Evolutionary conservation across 192 early-diverging fungal species (phyloP).

Genomic region (Coemansia pectinata): DNA sequence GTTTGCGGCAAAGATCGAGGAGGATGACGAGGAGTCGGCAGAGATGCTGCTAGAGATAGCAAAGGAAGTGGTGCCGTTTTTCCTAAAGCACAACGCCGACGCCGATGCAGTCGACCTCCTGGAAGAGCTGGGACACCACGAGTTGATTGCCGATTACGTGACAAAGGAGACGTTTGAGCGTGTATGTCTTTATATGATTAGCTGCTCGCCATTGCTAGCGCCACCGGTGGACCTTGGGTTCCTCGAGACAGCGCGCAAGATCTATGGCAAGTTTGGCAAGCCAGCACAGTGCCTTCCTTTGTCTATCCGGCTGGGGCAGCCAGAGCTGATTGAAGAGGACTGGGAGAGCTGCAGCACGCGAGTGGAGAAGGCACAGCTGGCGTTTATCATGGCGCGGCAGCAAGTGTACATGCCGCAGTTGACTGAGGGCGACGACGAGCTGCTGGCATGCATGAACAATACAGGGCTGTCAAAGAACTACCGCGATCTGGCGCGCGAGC

Average conservation of each 20-base stretch:
- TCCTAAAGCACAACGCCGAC: conserved; percentile 96
- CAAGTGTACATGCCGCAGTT: conserved; percentile 74
- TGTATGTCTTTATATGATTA: conserved; percentile 93
- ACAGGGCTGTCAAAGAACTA: conserved; percentile 85
- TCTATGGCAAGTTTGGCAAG: conserved; percentile 83
- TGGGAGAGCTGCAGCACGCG: conserved; percentile 82
- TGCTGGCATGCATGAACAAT: conserved; percentile 90
- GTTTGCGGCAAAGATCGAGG: conserved; percentile 67
- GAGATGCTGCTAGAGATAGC: conserved; percentile 72
- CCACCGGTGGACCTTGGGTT: conserved; percentile 87
- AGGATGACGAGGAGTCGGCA: conserved; percentile 52
- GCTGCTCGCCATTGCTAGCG: conserved; percentile 89
- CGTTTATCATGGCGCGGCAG: conserved; percentile 89
- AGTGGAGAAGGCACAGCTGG: conserved; percentile 93
- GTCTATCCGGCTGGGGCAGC: conserved; percentile 82
- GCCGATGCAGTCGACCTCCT: conserved; percentile 97
- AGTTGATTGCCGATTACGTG: conserved; percentile 77
- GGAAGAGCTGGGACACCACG: conserved; percentile 83
- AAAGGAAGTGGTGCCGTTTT: conserved; percentile 89
- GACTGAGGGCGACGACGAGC: conserved; percentile 74
- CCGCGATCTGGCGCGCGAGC: conserved; percentile 82
- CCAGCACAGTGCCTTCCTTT: conserved; percentile 83
- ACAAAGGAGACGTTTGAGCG: conserved; percentile 92
- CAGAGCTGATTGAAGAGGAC: conserved; percentile 80
- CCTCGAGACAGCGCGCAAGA: conserved; percentile 82